Conservation (phyloP, 2,329 filamentous ascomycete species). For the Aulographum hederae region DNA sequence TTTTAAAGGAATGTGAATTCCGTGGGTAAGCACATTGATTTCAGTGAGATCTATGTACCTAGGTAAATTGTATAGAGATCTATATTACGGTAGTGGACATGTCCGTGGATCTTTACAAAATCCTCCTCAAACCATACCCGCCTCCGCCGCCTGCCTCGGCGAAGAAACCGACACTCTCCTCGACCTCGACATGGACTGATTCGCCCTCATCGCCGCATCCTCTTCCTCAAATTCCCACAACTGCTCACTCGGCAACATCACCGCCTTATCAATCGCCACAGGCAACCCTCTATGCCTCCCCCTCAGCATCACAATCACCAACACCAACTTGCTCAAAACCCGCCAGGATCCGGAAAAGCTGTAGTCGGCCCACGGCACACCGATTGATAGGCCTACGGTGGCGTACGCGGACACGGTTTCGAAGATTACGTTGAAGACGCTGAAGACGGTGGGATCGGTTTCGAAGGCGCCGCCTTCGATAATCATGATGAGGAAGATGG, state of each 20-base stretch:
- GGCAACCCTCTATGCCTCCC: conserved; percentile 37
- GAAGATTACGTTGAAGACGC: conserved; percentile 27
- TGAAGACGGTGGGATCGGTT: conserved; percentile 16
- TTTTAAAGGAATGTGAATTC: too few relatives aligned
- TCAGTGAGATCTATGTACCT: too few relatives aligned
- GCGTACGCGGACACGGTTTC: conserved; percentile 20
- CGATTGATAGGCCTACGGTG: conserved; percentile 26
- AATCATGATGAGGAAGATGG: conserved; percentile 27
- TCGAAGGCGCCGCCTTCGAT: conserved; percentile 20
- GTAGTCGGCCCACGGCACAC: conserved; percentile 24
- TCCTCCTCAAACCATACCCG: too few relatives aligned
- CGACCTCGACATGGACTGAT: too few relatives aligned
- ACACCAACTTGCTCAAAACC: conserved; percentile 32
- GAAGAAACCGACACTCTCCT: conserved; percentile 7
- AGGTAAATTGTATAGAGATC: too few relatives aligned
- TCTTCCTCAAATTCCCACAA: conserved; percentile 16
- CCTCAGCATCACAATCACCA: conserved; percentile 36
- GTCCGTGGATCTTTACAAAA: too few relatives aligned
- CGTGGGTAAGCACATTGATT: too few relatives aligned
- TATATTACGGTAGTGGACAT: too few relatives aligned
- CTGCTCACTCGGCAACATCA: conserved; percentile 18
- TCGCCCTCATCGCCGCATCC: conserved; percentile 11
- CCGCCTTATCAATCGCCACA: conserved; percentile 32
- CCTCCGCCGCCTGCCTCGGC: conserved; percentile 6
- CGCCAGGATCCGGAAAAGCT: conserved; percentile 30